Evolutionary conservation across 2,329 filamentous ascomycete species (phyloP), one percentile per base, ranked within the genome.

Genomic region (Aspergillus ochraceoroseus): DNA sequence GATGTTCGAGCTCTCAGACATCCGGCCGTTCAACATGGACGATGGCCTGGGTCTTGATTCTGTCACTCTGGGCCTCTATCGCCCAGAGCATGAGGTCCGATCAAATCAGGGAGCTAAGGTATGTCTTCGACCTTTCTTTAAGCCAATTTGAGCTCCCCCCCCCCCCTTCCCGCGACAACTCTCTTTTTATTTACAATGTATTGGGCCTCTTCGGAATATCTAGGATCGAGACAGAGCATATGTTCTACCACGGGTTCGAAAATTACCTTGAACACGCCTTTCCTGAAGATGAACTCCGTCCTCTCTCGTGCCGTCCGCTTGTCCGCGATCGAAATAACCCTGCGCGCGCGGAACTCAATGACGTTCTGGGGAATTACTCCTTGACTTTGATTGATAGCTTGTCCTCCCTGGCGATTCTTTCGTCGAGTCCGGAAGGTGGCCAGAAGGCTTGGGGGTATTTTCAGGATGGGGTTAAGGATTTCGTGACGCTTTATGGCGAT

Each of bases 161-260:
- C 14, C 25, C 13, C 12, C 7, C 28, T 31, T 28, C 15, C n/a
- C 11, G 12, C 26, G 26, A 19, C 7, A 29, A 20, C 18, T 31
- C 14, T 3, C 5, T 17, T 28, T 3, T 19, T 37, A 8, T 38
- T 13, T 15, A n/a, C 11, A 8, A 28, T 20, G n/a, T 13, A 8
- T 23, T 38, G 5, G 7, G 33, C 28, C 27, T n/a, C 12, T 18
- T 17, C 25, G 13, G 19, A 28, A 8, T 37, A 9, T 44, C 5
- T 9, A 67, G 69, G 49, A 65, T 64, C 54, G 70, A 72, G 54
- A 68, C 69, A 37, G 68, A 72, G 49, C 64, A 86, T 53, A 87
- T 96, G 76, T 96, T 96, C 71, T 95, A 94, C 65, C 92, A 98
- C 72, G 92, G 92, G 45, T 96, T 82, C 70, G 82, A 89, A 67